phyloP scores from a whole-genome alignment of 768 basidiomycete species.

The Leccinum barrowsii region DNA sequence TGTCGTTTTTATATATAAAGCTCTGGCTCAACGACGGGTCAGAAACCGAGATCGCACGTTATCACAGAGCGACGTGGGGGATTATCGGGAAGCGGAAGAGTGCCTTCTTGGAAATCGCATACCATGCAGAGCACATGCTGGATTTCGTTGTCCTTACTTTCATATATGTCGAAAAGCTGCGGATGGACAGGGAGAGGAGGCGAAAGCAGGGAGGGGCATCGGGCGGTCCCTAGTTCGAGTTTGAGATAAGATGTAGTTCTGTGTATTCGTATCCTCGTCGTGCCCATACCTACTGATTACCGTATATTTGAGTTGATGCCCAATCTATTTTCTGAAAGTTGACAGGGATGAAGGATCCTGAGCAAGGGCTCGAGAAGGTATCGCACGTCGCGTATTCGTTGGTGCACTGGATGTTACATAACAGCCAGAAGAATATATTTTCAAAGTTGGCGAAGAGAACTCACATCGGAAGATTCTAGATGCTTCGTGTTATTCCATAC shows the following conservation, averaged over 20 bases:
- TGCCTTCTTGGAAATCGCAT: constrained; percentile 21
- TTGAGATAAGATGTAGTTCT: not conserved
- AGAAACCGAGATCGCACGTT: constrained; percentile 14
- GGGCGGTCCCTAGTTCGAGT: constrained; percentile 12
- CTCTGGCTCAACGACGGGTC: constrained; percentile 20
- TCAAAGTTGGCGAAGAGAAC: no score
- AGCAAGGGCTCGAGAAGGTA: no score
- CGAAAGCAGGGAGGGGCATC: not conserved
- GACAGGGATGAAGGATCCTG: no score
- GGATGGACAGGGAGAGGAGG: constrained; percentile 21
- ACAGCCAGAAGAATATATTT: no score
- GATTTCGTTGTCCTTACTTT: constrained; percentile 28
- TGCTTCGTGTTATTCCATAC: no score
- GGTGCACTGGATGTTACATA: no score
- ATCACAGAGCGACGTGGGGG: constrained; percentile 22
- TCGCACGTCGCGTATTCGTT: no score
- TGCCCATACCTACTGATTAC: no score
- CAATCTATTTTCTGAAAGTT: no score
- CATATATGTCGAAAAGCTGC: constrained; percentile 30
- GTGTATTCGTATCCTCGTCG: not conserved
- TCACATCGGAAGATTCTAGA: no score
- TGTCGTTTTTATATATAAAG: not conserved
- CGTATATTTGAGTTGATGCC: no score
- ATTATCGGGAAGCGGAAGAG: constrained; percentile 23
- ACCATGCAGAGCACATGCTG: constrained; percentile 22